Evolutionary conservation across 495 filamentous ascomycete species (phyloP).

Genomic region (Neurospora sp.): DNA sequence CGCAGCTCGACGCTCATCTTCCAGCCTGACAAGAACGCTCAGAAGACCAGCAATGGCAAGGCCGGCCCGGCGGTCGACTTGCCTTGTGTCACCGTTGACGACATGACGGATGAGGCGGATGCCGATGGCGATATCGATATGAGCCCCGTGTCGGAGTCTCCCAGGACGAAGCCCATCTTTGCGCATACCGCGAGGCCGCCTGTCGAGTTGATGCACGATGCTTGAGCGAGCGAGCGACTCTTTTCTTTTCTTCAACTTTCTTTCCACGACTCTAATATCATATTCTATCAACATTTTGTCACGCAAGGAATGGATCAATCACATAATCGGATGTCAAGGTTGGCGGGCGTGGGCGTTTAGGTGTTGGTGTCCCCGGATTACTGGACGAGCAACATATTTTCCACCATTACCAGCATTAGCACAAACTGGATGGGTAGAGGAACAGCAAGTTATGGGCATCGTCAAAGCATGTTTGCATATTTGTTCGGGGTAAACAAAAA

Average conservation of each 20-base stretch:
- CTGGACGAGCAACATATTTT: not conserved
- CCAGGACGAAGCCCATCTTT: constrained; percentile 44
- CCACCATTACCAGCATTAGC: not conserved
- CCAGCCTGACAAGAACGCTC: constrained; percentile 39
- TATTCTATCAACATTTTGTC: not conserved
- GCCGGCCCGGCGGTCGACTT: constrained; percentile 45
- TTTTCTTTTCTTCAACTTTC: not conserved
- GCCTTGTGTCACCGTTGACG: constrained; percentile 85
- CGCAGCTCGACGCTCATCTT: constrained; percentile 40
- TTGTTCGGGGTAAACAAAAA: not conserved
- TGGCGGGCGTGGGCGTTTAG: not conserved
- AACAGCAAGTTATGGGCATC: not conserved
- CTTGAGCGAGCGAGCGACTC: not conserved
- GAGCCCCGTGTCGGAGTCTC: constrained; percentile 33
- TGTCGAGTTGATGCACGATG: constrained; percentile 73
- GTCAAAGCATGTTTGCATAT: not conserved
- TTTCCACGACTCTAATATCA: not conserved
- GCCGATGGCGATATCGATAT: constrained; percentile 6
- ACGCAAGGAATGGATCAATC: not conserved
- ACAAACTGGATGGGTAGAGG: not conserved
- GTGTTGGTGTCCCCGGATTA: not conserved
- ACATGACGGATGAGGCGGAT: constrained; percentile 58
- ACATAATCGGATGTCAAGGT: not conserved
- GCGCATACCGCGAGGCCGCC: constrained; percentile 77
- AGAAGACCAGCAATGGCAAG: constrained; percentile 52